Base-by-base conservation (phyloP, 179 eudicot genomes). In the Sideroxylon spinosum region DNA sequence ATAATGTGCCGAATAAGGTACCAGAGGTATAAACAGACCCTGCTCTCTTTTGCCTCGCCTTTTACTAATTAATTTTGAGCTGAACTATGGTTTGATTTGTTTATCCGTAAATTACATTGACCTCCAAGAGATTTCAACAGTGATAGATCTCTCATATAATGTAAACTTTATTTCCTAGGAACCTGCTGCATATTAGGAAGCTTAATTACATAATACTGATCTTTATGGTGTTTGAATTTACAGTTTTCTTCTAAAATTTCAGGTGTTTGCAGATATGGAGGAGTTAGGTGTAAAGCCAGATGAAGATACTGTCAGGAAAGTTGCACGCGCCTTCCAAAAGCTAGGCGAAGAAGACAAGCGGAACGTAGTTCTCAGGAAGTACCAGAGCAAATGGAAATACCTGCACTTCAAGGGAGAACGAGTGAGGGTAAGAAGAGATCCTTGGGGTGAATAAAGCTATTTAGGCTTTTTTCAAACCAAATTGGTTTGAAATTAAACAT, bases 251-350 rank as follows among this genome's bases (percentile, higher is more conserved):
- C n/a, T 60, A 61, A 70, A 79, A 81, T 29, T 71, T 68, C 82
- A 95, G 98, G 89, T 93, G 32, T 93, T 95, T 87, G 97, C 92
- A 13, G 98, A 93, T 84, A 95, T 95, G 97, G 98, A 95, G 81
- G 98, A 95, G 83, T 81, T 95, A 64, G 94, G 91, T 32, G 93
- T 95, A 75, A 95, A 89, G 78, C 97, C 98, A 46, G 98, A 93
- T 77, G 90, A 93, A 82, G 98, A 93, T 85, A 90, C 97, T 9
- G 86, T 88, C 67, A 86, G 86, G 85, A 89, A 87, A 85, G 84
- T 94, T 71, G 93, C 93, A 66, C 84, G 78, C 76, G 96, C 97
- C 66, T 91, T 94, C 74, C 78, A 78, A 79, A 83, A 50, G 62
- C 86, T 89, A 56, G 94, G 90, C 66, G 87, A 91, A 88, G 92